These are phyloP conservation scores for Celoporthe dispersa DNA, from an alignment of 2,329 filamentous ascomycete species.

Conservation along the genomic window DNA sequence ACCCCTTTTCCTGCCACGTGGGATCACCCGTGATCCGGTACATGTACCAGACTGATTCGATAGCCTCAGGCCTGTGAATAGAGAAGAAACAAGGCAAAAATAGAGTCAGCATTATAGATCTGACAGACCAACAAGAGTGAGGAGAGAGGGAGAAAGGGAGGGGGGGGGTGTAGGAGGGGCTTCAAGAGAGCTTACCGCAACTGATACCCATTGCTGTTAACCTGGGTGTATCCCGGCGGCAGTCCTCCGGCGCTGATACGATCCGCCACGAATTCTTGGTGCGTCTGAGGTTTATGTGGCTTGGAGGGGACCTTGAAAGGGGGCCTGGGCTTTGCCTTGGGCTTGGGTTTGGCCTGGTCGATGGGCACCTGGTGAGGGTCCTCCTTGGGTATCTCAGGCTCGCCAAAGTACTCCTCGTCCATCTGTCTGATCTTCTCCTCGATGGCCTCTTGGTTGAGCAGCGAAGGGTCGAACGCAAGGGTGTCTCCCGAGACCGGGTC, in stretches of 20 bases:
- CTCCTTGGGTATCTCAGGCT: conserved; percentile 17
- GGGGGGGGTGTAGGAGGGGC: no score
- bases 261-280: conserved; percentile 57
- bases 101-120: conserved; percentile 32
- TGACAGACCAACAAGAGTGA: neutral
- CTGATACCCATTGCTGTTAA: conserved; percentile 59
- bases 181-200: conserved; percentile 55
- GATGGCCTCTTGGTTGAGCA: conserved; percentile 25
- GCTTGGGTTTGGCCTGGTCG: conserved; percentile 30
- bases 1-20: conserved; percentile 78
- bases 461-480: conserved; percentile 14
- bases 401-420: conserved; percentile 29
- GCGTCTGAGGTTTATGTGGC: conserved; percentile 50
- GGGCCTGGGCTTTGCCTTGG: conserved; percentile 11
- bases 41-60: conserved; percentile 88
- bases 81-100: neutral
- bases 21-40: conserved; percentile 85
- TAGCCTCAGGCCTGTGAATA: conserved; percentile 72
- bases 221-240: conserved; percentile 54
- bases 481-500: conserved; percentile 6
- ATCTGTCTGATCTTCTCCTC: conserved; percentile 34
- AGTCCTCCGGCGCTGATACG: conserved; percentile 50
- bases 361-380: conserved; percentile 35
- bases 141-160: no score
- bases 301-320: conserved; percentile 35